Conservation (phyloP, 2,329 filamentous ascomycete genomes). For the Rugonectria rugulosa region DNA sequence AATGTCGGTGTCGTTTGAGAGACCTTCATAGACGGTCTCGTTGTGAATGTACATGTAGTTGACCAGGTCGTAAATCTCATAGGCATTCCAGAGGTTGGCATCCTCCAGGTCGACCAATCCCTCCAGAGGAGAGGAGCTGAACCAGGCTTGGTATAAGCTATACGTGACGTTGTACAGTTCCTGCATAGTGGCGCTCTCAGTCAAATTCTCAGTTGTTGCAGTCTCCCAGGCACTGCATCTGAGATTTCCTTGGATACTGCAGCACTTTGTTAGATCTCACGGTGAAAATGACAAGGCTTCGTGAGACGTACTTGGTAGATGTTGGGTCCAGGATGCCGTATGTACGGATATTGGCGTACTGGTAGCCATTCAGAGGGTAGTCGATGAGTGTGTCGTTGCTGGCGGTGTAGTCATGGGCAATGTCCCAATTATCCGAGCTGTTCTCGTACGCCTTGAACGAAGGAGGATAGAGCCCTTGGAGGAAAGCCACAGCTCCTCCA, state of each 20-base stretch:
- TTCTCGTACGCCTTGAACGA: slow-evolving; percentile 49
- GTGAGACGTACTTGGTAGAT: slow-evolving; percentile 53
- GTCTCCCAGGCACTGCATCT: slow-evolving; percentile 49
- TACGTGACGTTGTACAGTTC: slow-evolving; percentile 40
- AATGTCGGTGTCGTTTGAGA: slow-evolving; percentile 46
- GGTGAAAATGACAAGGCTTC: not conserved
- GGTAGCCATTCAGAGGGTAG: slow-evolving; percentile 79
- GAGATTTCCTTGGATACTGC: slow-evolving; percentile 50
- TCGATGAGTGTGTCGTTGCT: slow-evolving; percentile 57
- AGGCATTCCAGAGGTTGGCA: slow-evolving; percentile 58
- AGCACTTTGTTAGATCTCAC: slow-evolving; percentile 21
- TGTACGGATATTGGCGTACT: slow-evolving; percentile 74
- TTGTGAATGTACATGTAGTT: slow-evolving; percentile 63
- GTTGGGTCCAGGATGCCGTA: slow-evolving; percentile 54
- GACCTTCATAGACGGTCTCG: slow-evolving; percentile 45
- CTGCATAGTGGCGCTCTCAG: slow-evolving; percentile 33
- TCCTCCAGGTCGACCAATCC: slow-evolving; percentile 45
- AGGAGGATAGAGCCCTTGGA: slow-evolving; percentile 80
- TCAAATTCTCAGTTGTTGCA: slow-evolving; percentile 40
- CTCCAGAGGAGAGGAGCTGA: slow-evolving; percentile 45
- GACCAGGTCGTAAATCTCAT: slow-evolving; percentile 63
- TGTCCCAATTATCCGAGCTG: slow-evolving; percentile 41
- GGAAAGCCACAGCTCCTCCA: slow-evolving; percentile 76
- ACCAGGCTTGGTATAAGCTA: slow-evolving; percentile 54
- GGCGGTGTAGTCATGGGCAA: slow-evolving; percentile 50